A percentile compares a stretch with the other conserved stretches of the same genome.
Conservation (phyloP, 1,139 yeast genomes). For the Suhomyces maxii region DNA sequence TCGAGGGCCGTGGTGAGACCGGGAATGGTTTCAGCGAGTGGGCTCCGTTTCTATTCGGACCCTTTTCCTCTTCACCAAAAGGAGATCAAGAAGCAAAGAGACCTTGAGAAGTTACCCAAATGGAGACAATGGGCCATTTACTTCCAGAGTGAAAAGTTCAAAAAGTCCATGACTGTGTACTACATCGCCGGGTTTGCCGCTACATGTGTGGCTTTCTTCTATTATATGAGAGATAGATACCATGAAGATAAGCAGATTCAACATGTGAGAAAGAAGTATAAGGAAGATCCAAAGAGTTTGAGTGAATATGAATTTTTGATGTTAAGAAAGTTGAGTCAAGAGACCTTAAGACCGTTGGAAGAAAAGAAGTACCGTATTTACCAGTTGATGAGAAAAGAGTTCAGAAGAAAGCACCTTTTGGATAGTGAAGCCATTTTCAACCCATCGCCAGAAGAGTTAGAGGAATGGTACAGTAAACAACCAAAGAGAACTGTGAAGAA, state of each 20-base stretch:
- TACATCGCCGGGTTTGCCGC: constrained; percentile 59
- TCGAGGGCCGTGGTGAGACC: not conserved
- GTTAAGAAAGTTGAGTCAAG: constrained; percentile 53
- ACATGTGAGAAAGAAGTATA: constrained; percentile 44
- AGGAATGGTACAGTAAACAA: constrained; percentile 45
- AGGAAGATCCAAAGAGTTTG: constrained; percentile 36
- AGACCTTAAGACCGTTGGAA: constrained; percentile 56
- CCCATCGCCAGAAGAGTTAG: constrained; percentile 53
- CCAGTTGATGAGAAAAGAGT: constrained; percentile 53
- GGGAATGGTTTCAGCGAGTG: not conserved
- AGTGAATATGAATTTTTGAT: constrained; percentile 66
- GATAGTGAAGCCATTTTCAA: constrained; percentile 48
- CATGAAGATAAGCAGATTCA: constrained; percentile 63
- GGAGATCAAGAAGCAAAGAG: constrained; percentile 21
- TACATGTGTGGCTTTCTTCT: constrained; percentile 59
- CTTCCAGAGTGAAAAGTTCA: constrained; percentile 38
- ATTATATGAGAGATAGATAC: constrained; percentile 66
- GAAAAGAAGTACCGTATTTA: constrained; percentile 53
- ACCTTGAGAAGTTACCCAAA: constrained; percentile 31
- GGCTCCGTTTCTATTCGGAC: constrained; percentile 16
- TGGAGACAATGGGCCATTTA: constrained; percentile 44
- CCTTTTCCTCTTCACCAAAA: constrained; percentile 39
- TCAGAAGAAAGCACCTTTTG: constrained; percentile 46
- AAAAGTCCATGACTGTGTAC: constrained; percentile 44
- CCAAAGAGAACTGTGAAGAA: constrained; percentile 25